These are phyloP conservation scores for Glaciozyma antarctica DNA, from an alignment of 768 basidiomycete species.

Conservation along the genomic window DNA sequence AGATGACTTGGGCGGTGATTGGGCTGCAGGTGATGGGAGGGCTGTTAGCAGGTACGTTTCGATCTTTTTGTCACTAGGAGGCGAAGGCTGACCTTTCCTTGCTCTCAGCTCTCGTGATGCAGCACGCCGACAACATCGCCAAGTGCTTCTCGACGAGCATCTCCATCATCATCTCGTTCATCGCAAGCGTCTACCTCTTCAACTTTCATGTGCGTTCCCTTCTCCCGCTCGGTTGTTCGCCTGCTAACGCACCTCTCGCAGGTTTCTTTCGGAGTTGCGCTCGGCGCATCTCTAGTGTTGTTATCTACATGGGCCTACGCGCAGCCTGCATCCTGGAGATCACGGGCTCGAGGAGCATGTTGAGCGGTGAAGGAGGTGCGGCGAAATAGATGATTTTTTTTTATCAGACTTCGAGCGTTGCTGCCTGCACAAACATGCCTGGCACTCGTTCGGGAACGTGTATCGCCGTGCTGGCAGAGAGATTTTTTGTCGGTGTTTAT, in stretches of 20 bases:
- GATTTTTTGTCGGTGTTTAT: no score
- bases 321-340: no score
- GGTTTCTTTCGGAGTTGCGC: background rate
- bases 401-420: no score
- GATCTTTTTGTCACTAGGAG: background rate
- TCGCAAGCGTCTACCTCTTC: conserved; percentile 79
- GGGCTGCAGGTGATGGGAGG: conserved; percentile 77
- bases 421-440: no score
- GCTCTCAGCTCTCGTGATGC: conserved; percentile 33
- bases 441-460: no score
- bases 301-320: background rate
- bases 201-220: conserved; percentile 46
- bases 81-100: background rate
- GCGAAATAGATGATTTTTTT: no score
- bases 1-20: conserved; percentile 83
- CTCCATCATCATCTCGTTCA: conserved; percentile 85
- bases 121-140: conserved; percentile 47
- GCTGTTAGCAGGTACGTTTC: conserved; percentile 57
- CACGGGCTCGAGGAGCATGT: no score
- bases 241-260: background rate
- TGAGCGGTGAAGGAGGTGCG: no score
- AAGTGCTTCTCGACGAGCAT: conserved; percentile 71
- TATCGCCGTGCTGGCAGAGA: no score
- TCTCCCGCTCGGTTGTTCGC: background rate
- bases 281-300: background rate